These are phyloP conservation scores for Coemansia sp. DNA, from an alignment of 192 early-diverging fungal species.

Conservation along the genomic window DNA sequence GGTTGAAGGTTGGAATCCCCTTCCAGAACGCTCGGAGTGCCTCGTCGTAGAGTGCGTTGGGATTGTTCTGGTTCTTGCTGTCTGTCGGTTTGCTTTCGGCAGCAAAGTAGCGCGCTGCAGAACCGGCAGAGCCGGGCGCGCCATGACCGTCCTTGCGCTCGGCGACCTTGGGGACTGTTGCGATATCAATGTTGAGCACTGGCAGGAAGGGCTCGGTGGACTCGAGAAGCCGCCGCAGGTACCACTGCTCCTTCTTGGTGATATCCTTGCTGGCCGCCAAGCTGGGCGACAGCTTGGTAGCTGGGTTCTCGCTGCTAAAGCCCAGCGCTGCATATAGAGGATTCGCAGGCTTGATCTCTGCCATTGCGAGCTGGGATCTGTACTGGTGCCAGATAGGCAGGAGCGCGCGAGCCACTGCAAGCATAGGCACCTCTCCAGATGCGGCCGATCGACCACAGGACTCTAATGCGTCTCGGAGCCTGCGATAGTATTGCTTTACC, in stretches of 20 bases:
- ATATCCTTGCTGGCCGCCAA: not conserved
- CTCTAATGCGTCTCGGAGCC: not conserved
- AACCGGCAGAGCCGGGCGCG: slow-evolving; percentile 7
- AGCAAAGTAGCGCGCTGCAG: slow-evolving; percentile 12
- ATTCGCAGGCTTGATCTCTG: not conserved
- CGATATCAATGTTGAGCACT: not conserved
- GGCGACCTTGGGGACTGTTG: too few species aligned
- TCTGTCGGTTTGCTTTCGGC: not conserved
- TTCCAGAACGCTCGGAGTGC: slow-evolving; percentile 10
- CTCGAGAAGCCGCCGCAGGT: not conserved
- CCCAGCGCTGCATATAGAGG: slow-evolving; percentile 8
- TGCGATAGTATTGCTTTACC: slow-evolving; percentile 3
- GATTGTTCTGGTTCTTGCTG: not conserved
- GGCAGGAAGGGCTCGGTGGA: not conserved
- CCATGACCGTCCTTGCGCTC: not conserved
- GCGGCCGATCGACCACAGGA: too few species aligned
- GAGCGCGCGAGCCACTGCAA: slow-evolving; percentile 1
- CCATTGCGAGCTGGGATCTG: not conserved
- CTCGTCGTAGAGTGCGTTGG: slow-evolving; percentile 1
- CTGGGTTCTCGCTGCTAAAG: not conserved
- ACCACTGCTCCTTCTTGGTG: not conserved
- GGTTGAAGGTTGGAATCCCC: not conserved
- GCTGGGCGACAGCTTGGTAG: not conserved
- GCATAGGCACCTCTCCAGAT: not conserved
- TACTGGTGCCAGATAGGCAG: slow-evolving; percentile 13